A percentile compares a stretch with the other conserved stretches of the same genome.
Evolutionary conservation across 495 filamentous ascomycete species (phyloP).

Genomic region (Hypoxylon crocopeplum): DNA sequence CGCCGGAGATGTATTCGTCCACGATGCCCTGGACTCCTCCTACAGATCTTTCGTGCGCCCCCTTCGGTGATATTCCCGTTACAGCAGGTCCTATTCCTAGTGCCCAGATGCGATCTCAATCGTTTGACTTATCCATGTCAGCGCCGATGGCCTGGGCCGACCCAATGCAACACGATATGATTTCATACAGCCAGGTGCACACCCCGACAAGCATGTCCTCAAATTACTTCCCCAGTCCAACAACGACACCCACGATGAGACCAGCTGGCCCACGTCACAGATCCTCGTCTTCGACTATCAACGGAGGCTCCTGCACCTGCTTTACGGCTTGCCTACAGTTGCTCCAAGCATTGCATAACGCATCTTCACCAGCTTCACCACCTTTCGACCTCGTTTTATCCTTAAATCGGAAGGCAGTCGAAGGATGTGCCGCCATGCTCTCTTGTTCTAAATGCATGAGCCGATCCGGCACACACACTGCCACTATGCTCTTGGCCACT

Average conservation of each 20-base stretch:
- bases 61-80: conserved; percentile 41
- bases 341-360: conserved; percentile 54
- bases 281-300: conserved; percentile 37
- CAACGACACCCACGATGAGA: conserved; percentile 42
- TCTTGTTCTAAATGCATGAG: conserved; percentile 50
- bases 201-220: conserved; percentile 42
- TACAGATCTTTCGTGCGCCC: conserved; percentile 38
- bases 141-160: conserved; percentile 38
- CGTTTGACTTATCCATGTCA: conserved; percentile 46
- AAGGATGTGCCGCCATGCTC: conserved; percentile 55
- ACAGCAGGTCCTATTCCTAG: conserved; percentile 28
- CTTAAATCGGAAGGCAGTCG: conserved; percentile 56
- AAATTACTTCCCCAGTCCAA: conserved; percentile 49
- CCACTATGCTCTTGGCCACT: conserved; percentile 55
- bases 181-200: conserved; percentile 41
- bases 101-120: conserved; percentile 41
- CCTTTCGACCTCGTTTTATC: conserved; percentile 54
- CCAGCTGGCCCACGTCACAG: conserved; percentile 41
- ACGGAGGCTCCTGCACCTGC: conserved; percentile 50
- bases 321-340: conserved; percentile 55
- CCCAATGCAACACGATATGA: conserved; percentile 28
- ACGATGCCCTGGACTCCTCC: conserved; percentile 48
- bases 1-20: conserved; percentile 42
- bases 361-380: conserved; percentile 45
- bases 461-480: conserved; percentile 49